Conservation (phyloP, 371 early-diverging fungal species). For the Mucor velutinosus region DNA sequence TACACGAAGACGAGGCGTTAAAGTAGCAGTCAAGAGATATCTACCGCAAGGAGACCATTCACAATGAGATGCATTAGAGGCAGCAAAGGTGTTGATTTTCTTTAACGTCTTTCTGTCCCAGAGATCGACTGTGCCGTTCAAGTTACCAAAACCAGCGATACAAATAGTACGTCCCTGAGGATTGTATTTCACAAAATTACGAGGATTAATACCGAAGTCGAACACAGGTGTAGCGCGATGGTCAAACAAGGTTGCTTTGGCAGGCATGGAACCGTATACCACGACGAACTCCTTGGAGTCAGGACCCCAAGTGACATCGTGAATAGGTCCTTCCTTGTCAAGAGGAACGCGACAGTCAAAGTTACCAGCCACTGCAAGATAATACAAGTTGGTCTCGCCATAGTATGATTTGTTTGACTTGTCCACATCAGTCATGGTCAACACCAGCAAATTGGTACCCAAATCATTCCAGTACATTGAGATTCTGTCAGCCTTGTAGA, state of each 20-base stretch:
- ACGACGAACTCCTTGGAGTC: constrained; percentile 95
- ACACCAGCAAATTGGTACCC: constrained; percentile 88
- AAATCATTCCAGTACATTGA: constrained; percentile 92
- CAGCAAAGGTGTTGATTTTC: constrained; percentile 79
- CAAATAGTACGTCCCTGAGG: constrained; percentile 88
- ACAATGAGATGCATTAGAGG: constrained; percentile 81
- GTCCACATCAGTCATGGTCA: constrained; percentile 95
- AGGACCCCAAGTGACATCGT: constrained; percentile 95
- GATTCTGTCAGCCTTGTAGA: constrained; percentile 92
- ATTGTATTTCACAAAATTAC: constrained; percentile 87
- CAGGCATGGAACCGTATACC: constrained; percentile 93
- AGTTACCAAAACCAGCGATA: constrained; percentile 95
- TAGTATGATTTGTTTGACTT: constrained; percentile 95
- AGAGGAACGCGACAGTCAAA: constrained; percentile 91
- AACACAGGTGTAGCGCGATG: constrained; percentile 83
- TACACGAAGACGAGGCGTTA: constrained; percentile 93
- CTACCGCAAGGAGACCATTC: constrained; percentile 95
- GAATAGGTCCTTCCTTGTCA: constrained; percentile 91
- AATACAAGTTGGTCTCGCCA: constrained; percentile 92
- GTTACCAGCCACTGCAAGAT: constrained; percentile 87
- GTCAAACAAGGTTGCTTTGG: constrained; percentile 91
- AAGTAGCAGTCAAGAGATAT: constrained; percentile 88
- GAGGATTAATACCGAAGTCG: constrained; percentile 84
- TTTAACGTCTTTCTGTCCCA: constrained; percentile 88
- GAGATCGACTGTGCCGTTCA: constrained; percentile 91